A percentile compares a stretch with the other conserved stretches of the same genome.
Evolutionary conservation across 805 yeast genomes (phyloP).

Genomic region (Candida nonsorbophila): DNA sequence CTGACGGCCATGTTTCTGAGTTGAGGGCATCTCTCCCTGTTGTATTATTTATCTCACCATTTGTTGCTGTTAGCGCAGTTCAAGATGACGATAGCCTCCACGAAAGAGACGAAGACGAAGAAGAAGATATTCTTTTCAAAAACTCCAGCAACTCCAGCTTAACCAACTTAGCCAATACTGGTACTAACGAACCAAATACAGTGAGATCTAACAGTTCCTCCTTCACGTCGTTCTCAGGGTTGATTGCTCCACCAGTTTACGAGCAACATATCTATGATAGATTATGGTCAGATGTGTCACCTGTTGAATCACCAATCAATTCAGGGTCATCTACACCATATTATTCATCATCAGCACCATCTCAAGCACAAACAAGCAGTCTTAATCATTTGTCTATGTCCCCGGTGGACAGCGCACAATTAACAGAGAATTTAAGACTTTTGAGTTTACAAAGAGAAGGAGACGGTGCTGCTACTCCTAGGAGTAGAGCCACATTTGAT

Average conservation of each 20-base stretch:
- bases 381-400: slow-evolving; percentile 19
- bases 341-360: slow-evolving; percentile 1
- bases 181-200: slow-evolving; percentile 4
- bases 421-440: slow-evolving; percentile 49
- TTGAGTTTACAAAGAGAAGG: slow-evolving; percentile 46
- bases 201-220: slow-evolving; percentile 22
- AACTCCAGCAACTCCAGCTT: slow-evolving; percentile 16
- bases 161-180: slow-evolving; percentile 10
- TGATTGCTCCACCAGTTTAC: slow-evolving; percentile 82
- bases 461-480: slow-evolving; percentile 15
- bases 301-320: slow-evolving; percentile 38
- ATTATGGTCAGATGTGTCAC: slow-evolving; percentile 64
- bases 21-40: slow-evolving; percentile 87
- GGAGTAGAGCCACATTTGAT: slow-evolving; percentile 29
- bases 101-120: slow-evolving; percentile 6
- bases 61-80: slow-evolving; percentile 62
- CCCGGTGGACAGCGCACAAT: slow-evolving; percentile 31
- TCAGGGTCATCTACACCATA: slow-evolving; percentile 40
- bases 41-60: slow-evolving; percentile 70
- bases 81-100: slow-evolving; percentile 2
- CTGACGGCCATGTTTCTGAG: slow-evolving; percentile 92
- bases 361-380: slow-evolving; percentile 1
- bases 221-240: slow-evolving; percentile 28
- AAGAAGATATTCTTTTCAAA: slow-evolving; percentile 27
- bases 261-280: slow-evolving; percentile 78